Percentiles rank a stretch among this genome's conserved stretches.
These are phyloP conservation scores for Eucalyptus polyanthemos DNA, from an alignment of 345 rosid species.

Conservation along the genomic window DNA sequence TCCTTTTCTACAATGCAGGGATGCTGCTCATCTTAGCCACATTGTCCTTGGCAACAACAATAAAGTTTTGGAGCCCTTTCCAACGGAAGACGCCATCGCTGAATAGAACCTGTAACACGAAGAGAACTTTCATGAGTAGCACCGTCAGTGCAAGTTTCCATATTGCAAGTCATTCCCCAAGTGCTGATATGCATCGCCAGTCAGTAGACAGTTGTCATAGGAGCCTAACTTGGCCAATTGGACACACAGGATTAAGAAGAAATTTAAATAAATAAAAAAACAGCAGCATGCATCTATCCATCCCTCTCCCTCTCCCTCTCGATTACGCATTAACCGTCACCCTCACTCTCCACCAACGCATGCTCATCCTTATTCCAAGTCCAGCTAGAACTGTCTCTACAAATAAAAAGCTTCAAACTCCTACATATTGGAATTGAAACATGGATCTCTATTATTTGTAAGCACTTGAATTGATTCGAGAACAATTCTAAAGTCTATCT, in stretches of 20 bases:
- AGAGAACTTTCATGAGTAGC: neutral
- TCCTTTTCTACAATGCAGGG: slow-evolving; percentile 50
- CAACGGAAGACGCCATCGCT: slow-evolving; percentile 88
- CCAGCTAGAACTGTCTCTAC: too few relatives aligned
- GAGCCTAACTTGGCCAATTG: neutral
- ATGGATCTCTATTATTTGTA: too few relatives aligned
- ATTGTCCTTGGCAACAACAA: slow-evolving; percentile 87
- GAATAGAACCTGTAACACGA: slow-evolving; percentile 49
- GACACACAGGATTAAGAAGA: neutral
- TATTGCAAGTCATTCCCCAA: neutral
- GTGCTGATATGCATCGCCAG: neutral
- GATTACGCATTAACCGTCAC: too few relatives aligned
- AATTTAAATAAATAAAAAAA: rapidly evolving
- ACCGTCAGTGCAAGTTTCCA: neutral
- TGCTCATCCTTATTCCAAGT: too few relatives aligned
- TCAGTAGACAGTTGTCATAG: neutral
- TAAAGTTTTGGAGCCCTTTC: slow-evolving; percentile 88
- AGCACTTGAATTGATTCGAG: too few relatives aligned
- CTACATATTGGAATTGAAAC: too few relatives aligned
- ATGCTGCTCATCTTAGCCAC: slow-evolving; percentile 88
- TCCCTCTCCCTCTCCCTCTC: too few relatives aligned
- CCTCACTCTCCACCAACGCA: too few relatives aligned
- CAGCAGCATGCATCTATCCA: too few relatives aligned
- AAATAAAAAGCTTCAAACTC: too few relatives aligned
- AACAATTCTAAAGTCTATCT: too few relatives aligned